These are phyloP conservation scores for Macrolepiota albuminosa DNA, from an alignment of 768 basidiomycete species.

Conservation along the genomic window DNA sequence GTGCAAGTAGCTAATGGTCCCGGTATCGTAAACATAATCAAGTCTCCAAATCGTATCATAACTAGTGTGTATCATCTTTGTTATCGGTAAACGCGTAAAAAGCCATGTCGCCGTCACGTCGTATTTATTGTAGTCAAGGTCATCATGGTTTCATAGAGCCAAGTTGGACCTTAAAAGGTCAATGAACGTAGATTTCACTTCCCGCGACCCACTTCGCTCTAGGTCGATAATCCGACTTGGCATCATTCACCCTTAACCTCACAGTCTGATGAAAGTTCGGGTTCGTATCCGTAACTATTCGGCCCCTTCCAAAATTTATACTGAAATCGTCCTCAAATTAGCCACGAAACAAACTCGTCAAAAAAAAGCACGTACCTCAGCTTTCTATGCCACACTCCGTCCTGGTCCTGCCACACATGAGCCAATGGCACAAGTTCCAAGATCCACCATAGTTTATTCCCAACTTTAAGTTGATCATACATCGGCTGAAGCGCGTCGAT, in stretches of 20 bases:
- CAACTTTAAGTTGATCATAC: conserved; percentile 43
- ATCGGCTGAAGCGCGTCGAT: conserved; percentile 45
- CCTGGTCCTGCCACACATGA: conserved; percentile 51
- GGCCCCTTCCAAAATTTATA: conserved; percentile 39
- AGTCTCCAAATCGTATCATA: not conserved
- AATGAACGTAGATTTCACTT: conserved; percentile 41
- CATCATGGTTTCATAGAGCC: too few relatives aligned
- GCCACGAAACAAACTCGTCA: not conserved
- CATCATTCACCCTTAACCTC: conserved; percentile 47
- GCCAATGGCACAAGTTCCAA: conserved; percentile 58
- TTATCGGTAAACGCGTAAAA: not conserved
- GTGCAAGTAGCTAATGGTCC: not conserved
- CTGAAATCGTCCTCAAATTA: not conserved
- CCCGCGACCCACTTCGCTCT: conserved; percentile 45
- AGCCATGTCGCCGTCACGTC: not conserved
- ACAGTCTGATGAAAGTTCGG: conserved; percentile 67
- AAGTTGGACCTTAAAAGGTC: not conserved
- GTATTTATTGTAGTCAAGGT: not conserved
- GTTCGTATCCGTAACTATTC: conserved; percentile 36
- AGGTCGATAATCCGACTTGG: conserved; percentile 50
- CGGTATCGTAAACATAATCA: not conserved
- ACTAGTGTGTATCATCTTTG: not conserved
- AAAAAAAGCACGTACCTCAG: conserved; percentile 42
- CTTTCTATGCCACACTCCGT: conserved; percentile 48
- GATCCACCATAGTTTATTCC: conserved; percentile 57